Evolutionary conservation across 139 green algal species (phyloP).

Genomic region (Tetraselmis chui): DNA sequence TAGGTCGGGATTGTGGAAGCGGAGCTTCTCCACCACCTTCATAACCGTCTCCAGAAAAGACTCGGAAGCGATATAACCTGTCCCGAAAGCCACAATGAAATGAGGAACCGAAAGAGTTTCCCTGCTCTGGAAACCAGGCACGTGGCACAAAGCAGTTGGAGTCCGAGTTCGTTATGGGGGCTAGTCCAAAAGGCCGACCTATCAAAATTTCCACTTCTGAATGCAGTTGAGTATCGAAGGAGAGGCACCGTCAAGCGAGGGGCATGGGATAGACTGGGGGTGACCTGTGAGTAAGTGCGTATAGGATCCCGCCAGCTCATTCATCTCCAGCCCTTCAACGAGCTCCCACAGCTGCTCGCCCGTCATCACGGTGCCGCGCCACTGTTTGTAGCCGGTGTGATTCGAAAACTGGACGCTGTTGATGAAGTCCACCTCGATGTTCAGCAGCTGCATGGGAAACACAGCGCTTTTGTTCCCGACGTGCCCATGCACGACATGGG

Average conservation of each 20-base stretch:
- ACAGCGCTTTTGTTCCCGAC: constrained; percentile 87
- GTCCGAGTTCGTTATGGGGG: no score
- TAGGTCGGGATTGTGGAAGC: constrained; percentile 50
- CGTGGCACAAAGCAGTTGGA: no score
- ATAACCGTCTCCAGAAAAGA: constrained; percentile 67
- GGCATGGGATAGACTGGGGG: no score
- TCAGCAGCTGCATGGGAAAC: constrained; percentile 84
- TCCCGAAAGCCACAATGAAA: background rate
- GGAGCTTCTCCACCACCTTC: constrained; percentile 47
- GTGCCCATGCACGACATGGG: constrained; percentile 81
- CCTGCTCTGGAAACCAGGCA: background rate
- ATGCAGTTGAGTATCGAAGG: background rate
- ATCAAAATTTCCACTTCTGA: no score
- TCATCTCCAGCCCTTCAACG: constrained; percentile 74
- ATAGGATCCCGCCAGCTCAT: constrained; percentile 65
- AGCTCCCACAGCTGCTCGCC: constrained; percentile 57
- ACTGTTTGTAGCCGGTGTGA: constrained; percentile 58
- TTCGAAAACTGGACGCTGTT: constrained; percentile 66
- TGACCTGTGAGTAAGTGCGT: constrained; percentile 92
- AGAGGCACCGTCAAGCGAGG: background rate
- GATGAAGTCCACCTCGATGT: constrained; percentile 84
- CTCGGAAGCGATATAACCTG: constrained; percentile 84
- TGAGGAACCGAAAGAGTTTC: background rate
- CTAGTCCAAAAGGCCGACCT: no score
- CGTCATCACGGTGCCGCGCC: constrained; percentile 58